These are phyloP conservation scores for Leucoagaricus sp. DNA, from an alignment of 1,284 basidiomycete species.

Conservation along the genomic window DNA sequence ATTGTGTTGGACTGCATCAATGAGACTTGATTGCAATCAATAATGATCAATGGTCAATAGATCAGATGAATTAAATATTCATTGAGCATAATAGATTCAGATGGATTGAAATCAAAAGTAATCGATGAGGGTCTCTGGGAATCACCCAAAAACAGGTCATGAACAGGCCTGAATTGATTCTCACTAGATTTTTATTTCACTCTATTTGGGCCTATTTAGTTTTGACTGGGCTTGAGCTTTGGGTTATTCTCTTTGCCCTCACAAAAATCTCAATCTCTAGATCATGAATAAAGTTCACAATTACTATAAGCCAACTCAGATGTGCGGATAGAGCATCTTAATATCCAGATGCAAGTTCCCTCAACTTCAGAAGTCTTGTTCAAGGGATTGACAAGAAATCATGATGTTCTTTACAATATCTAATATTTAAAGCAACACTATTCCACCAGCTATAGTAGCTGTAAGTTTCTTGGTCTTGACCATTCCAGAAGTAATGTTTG, in stretches of 20 bases:
- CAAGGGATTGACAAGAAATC: slow-evolving; percentile 97
- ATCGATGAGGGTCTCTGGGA: too few relatives aligned
- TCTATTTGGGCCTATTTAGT: too few relatives aligned
- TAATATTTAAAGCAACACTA: slow-evolving; percentile 94
- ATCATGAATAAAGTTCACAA: slow-evolving; percentile 92
- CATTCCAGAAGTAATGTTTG: slow-evolving; percentile 94
- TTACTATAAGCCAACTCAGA: slow-evolving; percentile 93
- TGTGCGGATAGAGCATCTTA: slow-evolving; percentile 90
- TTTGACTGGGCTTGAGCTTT: too few relatives aligned
- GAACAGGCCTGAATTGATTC: too few relatives aligned
- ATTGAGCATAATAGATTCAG: too few relatives aligned
- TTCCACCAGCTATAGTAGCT: slow-evolving; percentile 96
- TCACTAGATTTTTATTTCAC: too few relatives aligned
- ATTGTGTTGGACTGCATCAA: too few relatives aligned
- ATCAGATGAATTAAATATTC: too few relatives aligned
- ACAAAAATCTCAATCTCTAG: slow-evolving; percentile 78
- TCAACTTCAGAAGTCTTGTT: slow-evolving; percentile 90
- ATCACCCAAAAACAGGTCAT: too few relatives aligned
- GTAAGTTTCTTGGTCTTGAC: slow-evolving; percentile 91
- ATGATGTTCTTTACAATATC: slow-evolving; percentile 99
- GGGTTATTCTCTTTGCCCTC: slow-evolving; percentile 44
- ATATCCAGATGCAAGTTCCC: slow-evolving; percentile 86
- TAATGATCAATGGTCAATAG: too few relatives aligned
- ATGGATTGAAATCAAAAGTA: too few relatives aligned
- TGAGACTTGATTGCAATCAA: too few relatives aligned